These are phyloP conservation scores for Anisodus acutangulus DNA, from an alignment of 257 asterid species.

Conservation along the genomic window DNA sequence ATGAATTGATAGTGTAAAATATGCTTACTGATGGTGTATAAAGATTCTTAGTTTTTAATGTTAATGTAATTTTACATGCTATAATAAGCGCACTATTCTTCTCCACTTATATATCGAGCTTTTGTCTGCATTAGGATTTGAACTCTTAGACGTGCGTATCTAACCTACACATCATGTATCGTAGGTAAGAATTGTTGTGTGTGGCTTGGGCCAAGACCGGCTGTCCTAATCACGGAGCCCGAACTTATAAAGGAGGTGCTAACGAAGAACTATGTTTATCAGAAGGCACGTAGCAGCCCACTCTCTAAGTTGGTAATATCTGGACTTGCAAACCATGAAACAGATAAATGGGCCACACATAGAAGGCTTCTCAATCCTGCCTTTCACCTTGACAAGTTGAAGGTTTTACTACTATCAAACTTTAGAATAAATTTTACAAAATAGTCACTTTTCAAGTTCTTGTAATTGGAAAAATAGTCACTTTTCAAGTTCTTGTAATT, in stretches of 20 bases:
- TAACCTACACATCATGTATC: background rate
- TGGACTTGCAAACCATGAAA: slow-evolving; percentile 50
- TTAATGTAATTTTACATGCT: too few species aligned
- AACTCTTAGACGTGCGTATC: too few species aligned
- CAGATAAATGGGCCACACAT: slow-evolving; percentile 46
- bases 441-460: too few species aligned
- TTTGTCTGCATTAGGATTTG: too few species aligned
- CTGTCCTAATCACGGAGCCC: slow-evolving; percentile 46
- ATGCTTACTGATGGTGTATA: too few species aligned
- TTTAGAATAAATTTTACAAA: too few species aligned
- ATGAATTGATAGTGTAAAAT: too few species aligned
- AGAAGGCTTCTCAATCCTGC: slow-evolving; percentile 27
- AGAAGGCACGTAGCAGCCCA: slow-evolving; percentile 42
- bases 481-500: too few species aligned
- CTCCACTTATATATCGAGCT: too few species aligned
- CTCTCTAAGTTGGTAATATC: slow-evolving; percentile 34
- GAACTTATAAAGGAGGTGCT: slow-evolving; percentile 52
- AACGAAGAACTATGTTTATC: slow-evolving; percentile 47
- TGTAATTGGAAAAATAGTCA: too few species aligned
- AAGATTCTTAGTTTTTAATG: too few species aligned
- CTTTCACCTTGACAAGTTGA: slow-evolving; percentile 23
- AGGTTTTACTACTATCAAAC: background rate
- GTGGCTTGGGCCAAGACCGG: slow-evolving; percentile 57
- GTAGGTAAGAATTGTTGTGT: slow-evolving; percentile 53
- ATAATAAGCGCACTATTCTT: too few species aligned